A percentile compares a stretch with the other conserved stretches of the same genome.
Conservation (phyloP, 345 rosid species). For the Schrenkiella parvula region DNA sequence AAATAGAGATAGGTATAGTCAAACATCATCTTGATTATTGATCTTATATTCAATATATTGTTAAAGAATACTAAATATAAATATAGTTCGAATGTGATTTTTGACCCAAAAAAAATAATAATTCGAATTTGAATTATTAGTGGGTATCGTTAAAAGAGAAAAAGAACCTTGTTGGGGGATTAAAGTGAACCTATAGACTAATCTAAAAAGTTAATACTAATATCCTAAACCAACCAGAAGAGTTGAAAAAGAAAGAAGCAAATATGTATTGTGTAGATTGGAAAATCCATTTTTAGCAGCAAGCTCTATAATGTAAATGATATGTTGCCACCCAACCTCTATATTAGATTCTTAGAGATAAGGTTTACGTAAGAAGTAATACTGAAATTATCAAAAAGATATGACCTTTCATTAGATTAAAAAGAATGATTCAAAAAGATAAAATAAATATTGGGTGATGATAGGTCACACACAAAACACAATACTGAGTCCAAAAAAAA, state of each 20-base stretch:
- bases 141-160: not conserved
- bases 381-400: not conserved
- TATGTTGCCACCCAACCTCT: not conserved
- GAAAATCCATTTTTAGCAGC: not conserved
- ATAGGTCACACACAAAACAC: conserved; percentile 19
- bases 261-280: not conserved
- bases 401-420: not conserved
- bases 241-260: not conserved
- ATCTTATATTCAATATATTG: no score
- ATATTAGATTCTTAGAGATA: not conserved
- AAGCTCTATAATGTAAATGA: not conserved
- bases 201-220: not conserved
- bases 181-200: not conserved
- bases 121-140: not conserved
- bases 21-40: no score
- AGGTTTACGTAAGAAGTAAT: not conserved
- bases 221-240: not conserved
- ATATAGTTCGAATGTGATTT: not conserved
- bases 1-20: no score
- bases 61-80: no score
- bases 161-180: not conserved
- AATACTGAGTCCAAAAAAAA: not conserved
- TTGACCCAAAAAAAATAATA: not conserved
- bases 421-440: conserved; percentile 17
- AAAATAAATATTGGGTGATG: conserved; percentile 18